These are phyloP conservation scores for Pseudogymnoascus sp. DNA, from an alignment of 2,329 filamentous ascomycete species.

Conservation along the genomic window DNA sequence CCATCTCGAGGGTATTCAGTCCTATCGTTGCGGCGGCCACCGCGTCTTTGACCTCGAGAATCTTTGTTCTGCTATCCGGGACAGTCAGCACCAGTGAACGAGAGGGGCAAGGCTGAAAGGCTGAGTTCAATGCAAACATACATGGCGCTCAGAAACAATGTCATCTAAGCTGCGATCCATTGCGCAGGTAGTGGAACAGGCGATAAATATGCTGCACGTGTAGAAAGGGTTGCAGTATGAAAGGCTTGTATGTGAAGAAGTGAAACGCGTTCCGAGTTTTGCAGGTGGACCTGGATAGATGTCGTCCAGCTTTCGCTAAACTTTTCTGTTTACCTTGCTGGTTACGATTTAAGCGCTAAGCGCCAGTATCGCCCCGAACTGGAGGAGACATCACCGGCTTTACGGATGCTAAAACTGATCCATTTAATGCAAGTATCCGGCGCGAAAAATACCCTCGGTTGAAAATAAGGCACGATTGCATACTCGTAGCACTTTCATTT, in stretches of 20 bases:
- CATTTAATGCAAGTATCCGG: neutral
- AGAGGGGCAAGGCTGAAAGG: neutral
- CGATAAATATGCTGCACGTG: neutral
- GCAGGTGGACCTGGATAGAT: constrained; percentile 3
- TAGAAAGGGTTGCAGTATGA: constrained; percentile 1
- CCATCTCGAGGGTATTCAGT: constrained; percentile 65
- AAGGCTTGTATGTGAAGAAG: neutral
- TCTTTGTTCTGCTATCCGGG: constrained; percentile 14
- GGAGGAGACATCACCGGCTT: neutral
- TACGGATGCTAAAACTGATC: neutral
- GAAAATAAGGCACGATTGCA: neutral
- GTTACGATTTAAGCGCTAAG: constrained; percentile 9
- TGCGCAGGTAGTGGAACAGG: constrained; percentile 14
- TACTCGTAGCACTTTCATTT: neutral
- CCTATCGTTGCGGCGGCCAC: constrained; percentile 28
- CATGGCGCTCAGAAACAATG: constrained; percentile 54
- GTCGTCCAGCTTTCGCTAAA: constrained; percentile 6
- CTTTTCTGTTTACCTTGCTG: constrained; percentile 10
- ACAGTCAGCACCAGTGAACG: neutral
- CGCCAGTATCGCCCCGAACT: neutral
- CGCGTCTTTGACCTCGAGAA: constrained; percentile 25
- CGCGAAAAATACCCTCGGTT: neutral
- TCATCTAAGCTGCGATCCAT: constrained; percentile 62
- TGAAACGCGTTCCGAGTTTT: constrained; percentile 8
- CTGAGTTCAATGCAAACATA: constrained; percentile 30